Conservation (phyloP, 768 basidiomycete species). For the Lentinula guzmanii region DNA sequence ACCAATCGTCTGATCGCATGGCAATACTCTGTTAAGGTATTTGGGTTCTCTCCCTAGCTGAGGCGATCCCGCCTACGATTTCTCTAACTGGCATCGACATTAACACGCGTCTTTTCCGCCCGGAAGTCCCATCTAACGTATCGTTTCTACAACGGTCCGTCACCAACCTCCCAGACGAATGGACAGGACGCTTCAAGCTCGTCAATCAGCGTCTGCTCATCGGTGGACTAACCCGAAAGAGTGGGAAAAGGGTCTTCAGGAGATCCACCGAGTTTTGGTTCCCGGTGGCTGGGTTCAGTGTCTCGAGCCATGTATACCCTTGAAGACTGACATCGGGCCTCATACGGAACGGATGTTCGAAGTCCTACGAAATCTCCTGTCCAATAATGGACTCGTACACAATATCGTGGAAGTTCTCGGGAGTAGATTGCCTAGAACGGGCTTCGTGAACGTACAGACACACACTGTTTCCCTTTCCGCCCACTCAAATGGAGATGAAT, state of each 20-base stretch:
- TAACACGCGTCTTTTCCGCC: constrained; percentile 1
- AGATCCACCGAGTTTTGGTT: constrained; percentile 22
- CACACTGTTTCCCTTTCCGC: background rate
- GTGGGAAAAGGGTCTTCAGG: constrained; percentile 19
- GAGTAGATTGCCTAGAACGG: background rate
- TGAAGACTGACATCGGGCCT: background rate
- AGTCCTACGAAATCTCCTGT: background rate
- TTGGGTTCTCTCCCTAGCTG: background rate
- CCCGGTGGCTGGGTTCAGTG: constrained; percentile 28
- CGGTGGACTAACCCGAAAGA: constrained; percentile 19
- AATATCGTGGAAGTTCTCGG: background rate
- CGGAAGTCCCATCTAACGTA: background rate
- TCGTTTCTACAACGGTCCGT: constrained; percentile 10
- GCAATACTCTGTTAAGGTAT: background rate
- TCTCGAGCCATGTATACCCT: constrained; percentile 13
- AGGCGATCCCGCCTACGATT: background rate
- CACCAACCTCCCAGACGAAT: constrained; percentile 21
- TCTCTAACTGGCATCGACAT: constrained; percentile 5
- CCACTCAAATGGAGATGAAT: background rate
- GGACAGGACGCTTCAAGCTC: constrained; percentile 23
- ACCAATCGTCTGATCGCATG: no score
- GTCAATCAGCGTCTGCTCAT: constrained; percentile 26
- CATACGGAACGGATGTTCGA: background rate
- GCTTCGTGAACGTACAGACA: constrained; percentile 1
- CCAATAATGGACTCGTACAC: background rate